Base-by-base conservation (phyloP, 2,329 filamentous ascomycete species). In the Fonsecaea pugnacius region DNA sequence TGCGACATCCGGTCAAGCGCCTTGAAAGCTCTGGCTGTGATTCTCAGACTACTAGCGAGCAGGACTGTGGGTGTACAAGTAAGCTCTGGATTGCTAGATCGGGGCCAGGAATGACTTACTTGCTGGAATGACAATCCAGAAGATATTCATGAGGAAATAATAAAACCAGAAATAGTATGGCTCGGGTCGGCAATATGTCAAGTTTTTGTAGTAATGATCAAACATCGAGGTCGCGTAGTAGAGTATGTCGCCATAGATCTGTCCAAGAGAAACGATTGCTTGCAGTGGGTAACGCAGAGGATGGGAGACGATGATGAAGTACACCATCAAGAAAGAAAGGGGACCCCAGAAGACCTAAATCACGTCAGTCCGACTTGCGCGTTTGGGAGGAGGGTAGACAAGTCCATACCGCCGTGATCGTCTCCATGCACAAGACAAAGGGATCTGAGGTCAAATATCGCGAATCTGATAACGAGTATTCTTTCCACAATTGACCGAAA, bases 401-500 rank as follows among this genome's bases (percentile, higher is more conserved):
- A 21, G 43, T 12, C 43, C 43, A 24, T 78, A 93, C 90, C 48
- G 87, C 87, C 1, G 92, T 96, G 67, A 96, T 86, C 18, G 84
- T 87, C 81, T 96, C 92, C 76, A 96, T 89, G 75, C 90, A 93
- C n/a, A 96, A 80, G 70, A 95, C 92, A 72, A 96, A 92, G 1
- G 89, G 84, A 73, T 95, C 90, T 18, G 88, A 87, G 2, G 89
- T 92, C 70, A 96, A 80, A 73, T 96, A 96, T 50, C 92, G 85
- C 60, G 92, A 96, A 78, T 96, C 92, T 2, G 91, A 93, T 36
- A 93, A 83, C 2, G 91, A 84, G 75, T 96, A 96, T 77, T 96
- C 92, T 75, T 96, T 96, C 92, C 92, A 96, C 51, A 96, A 81
- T 79, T 96, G 91, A 2, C 89, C 91, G 62, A 93, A 89, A 7